Base-by-base conservation (phyloP, 2,329 filamentous ascomycete species). In the Clarireedia monteithiana region DNA sequence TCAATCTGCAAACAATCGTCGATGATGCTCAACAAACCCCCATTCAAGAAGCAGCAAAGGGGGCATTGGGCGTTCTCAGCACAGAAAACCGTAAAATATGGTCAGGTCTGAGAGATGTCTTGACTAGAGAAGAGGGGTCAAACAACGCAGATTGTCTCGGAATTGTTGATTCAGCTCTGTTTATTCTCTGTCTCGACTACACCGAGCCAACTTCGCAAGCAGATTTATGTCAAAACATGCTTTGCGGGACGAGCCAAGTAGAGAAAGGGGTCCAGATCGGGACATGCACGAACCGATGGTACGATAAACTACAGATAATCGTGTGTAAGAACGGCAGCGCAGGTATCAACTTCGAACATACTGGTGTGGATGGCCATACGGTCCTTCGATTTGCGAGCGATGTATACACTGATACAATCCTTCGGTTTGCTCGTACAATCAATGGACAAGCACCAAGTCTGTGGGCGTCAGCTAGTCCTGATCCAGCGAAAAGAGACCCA, bases 271-370 rank as follows among this genome's bases (percentile, higher is more conserved):
- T 99, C 2, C 94, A 99, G 72, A 91, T 96, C 46, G 94, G 94
- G 30, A 97, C 94, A 2, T 99, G 94, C 73, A 96, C 92, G 14
- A 99, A 99, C 72, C 81, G 94, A 59, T 99, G 94, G 94, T 99
- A 99, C 68, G 94, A 99, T 74, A 99, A 99, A 75, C 78, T 99
- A 48, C 94, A 99, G 69, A 96, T 99, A 60, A 97, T 99, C 54
- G 94, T 99, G 50, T 97, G 94, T 78, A 95, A 96, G 75, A 99
- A 97, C 72, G 94, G 94, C 56, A 96, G 90, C 68, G 94, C 94
- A 0, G 94, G 94, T 5, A 97, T 99, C 82, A 99, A 99, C 74
- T 97, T 99, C 66, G 94, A 99, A 71, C 94, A 99, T 68, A 99
- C 94, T 0, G 94, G 94, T 62, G 92, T 99, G 5, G 94, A 99